phyloP scores from a whole-genome alignment of 2,329 filamentous ascomycete species.

The Orbilia quercus region DNA sequence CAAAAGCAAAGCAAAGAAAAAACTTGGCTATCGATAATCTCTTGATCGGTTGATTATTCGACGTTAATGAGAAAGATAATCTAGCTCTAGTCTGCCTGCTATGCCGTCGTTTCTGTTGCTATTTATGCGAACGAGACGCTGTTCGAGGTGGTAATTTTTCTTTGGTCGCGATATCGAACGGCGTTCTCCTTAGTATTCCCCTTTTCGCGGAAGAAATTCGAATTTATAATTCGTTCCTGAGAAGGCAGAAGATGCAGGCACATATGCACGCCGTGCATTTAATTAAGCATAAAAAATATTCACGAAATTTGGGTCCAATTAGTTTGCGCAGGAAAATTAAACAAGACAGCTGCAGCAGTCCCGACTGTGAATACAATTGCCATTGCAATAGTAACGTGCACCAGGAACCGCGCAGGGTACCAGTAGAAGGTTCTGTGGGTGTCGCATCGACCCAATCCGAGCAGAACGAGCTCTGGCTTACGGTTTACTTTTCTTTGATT shows the following conservation, averaged over 20 bases:
- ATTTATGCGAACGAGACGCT: conserved; percentile 9
- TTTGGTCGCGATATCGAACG: conserved; percentile 45
- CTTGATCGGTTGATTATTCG: not conserved
- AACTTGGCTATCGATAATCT: conserved; percentile 53
- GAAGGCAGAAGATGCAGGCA: conserved; percentile 39
- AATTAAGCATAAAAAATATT: conserved; percentile 51
- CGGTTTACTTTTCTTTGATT: not conserved
- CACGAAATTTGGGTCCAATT: conserved; percentile 7
- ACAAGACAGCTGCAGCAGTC: conserved; percentile 3
- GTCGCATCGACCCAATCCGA: conserved; percentile 10
- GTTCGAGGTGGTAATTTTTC: conserved; percentile 6
- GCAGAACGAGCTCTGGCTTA: conserved; percentile 18
- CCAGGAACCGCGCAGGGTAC: conserved; percentile 44
- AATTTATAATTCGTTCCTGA: conserved; percentile 42
- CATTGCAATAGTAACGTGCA: conserved; percentile 26
- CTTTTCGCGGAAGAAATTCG: conserved; percentile 43
- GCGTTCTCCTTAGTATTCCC: conserved; percentile 49
- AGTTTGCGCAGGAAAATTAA: not conserved
- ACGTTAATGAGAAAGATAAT: not conserved
- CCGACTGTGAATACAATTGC: conserved; percentile 24
- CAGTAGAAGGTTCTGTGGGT: conserved; percentile 1
- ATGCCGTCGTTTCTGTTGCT: conserved; percentile 11
- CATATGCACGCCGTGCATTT: conserved; percentile 46
- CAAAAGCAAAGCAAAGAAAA: conserved; percentile 1
- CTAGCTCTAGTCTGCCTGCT: no score